phyloP scores from a whole-genome alignment of 306 rosid species.

The Malus sieversii region DNA sequence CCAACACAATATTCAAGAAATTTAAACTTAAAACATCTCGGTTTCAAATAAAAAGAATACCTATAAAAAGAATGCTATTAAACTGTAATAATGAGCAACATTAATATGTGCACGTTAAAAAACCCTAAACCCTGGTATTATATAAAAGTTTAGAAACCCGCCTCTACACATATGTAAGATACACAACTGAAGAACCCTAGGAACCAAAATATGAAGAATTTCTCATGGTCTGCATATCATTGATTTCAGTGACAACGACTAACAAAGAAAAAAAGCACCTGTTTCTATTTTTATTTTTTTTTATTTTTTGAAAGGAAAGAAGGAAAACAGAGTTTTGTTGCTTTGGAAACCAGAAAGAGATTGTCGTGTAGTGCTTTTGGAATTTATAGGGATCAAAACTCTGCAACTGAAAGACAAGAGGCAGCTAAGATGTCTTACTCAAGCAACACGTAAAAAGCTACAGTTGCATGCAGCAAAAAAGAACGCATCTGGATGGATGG shows the following conservation, averaged over 20 bases:
- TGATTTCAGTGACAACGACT: neutral
- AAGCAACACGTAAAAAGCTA: neutral
- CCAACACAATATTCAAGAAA: rapidly evolving
- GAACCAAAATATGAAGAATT: neutral
- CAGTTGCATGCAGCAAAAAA: neutral
- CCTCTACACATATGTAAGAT: neutral
- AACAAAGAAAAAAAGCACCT: neutral
- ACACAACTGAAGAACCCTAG: neutral
- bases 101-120: neutral
- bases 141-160: neutral
- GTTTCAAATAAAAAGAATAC: too few species aligned
- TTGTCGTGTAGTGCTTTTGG: neutral
- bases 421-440: neutral
- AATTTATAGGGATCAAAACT: neutral
- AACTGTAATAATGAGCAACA: neutral
- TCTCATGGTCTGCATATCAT: neutral
- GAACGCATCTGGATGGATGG: neutral
- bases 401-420: neutral
- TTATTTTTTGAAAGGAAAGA: neutral
- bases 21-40: too few species aligned
- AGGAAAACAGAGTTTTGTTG: neutral
- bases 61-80: too few species aligned
- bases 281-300: neutral
- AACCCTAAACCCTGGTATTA: neutral
- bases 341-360: neutral